A percentile compares a stretch with the other conserved stretches of the same genome.
These are phyloP conservation scores for Boeremia exigua DNA, from an alignment of 2,329 filamentous ascomycete species.

Conservation along the genomic window DNA sequence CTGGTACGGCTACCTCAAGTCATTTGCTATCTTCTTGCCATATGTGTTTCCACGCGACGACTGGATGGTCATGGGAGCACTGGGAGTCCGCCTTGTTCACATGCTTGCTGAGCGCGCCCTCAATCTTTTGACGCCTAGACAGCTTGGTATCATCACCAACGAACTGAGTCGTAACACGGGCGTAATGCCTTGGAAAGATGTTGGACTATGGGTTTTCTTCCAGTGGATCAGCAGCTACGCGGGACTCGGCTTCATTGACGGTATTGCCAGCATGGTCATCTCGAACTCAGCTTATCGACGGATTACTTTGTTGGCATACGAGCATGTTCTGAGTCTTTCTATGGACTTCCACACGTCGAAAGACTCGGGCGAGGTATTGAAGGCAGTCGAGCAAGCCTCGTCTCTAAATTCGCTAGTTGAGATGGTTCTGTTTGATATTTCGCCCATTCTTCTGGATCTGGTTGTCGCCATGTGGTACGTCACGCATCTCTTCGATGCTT, in stretches of 20 bases:
- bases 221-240: conserved; percentile 59
- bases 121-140: conserved; percentile 79
- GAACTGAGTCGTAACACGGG: conserved; percentile 62
- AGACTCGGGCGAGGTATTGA: conserved; percentile 68
- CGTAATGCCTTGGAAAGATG: conserved; percentile 59
- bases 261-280: conserved; percentile 61
- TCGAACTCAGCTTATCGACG: conserved; percentile 64
- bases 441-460: conserved; percentile 68
- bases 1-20: conserved; percentile 77
- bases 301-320: conserved; percentile 67
- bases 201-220: conserved; percentile 57
- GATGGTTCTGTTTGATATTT: conserved; percentile 63
- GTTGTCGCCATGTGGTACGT: conserved; percentile 66
- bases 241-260: conserved; percentile 58
- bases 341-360: conserved; percentile 74
- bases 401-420: conserved; percentile 67
- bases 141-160: conserved; percentile 80
- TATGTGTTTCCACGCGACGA: conserved; percentile 79
- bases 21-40: conserved; percentile 76
- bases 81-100: conserved; percentile 70
- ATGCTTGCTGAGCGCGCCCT: conserved; percentile 74
- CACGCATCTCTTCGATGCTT: conserved; percentile 67
- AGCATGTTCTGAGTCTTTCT: conserved; percentile 71
- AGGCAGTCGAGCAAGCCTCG: conserved; percentile 68
- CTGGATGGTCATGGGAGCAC: conserved; percentile 69